phyloP scores from a whole-genome alignment of 2,329 filamentous ascomycete genomes.

The Pyricularia pennisetigena region DNA sequence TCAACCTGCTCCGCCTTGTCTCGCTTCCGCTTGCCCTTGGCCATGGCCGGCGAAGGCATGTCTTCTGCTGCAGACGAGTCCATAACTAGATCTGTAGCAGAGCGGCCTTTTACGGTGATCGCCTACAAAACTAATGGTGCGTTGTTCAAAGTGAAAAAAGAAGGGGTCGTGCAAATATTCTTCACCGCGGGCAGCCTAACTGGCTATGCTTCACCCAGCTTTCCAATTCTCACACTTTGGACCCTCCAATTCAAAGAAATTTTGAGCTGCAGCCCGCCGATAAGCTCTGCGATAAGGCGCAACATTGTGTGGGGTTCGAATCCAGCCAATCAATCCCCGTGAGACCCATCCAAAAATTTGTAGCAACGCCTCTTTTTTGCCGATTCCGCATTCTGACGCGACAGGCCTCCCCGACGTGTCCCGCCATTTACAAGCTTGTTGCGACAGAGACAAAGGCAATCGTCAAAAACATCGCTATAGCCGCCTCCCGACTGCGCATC shows the following conservation, averaged over 20 bases:
- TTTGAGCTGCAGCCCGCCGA: slow-evolving; percentile 6
- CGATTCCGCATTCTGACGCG: not conserved
- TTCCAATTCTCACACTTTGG: not conserved
- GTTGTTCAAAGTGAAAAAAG: not conserved
- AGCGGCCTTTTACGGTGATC: not conserved
- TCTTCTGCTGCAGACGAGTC: not conserved
- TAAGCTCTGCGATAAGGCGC: slow-evolving; percentile 7
- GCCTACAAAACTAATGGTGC: not conserved
- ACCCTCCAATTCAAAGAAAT: slow-evolving; percentile 5
- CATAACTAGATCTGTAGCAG: not conserved
- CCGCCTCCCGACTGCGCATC: not conserved
- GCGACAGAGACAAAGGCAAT: not conserved
- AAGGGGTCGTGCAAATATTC: not conserved
- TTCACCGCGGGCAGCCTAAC: not conserved
- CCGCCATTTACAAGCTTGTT: not conserved
- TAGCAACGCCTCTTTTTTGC: not conserved
- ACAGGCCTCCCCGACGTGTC: not conserved
- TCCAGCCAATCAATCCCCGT: not conserved
- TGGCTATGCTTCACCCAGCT: not conserved
- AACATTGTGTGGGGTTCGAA: not conserved
- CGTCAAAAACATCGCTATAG: not conserved
- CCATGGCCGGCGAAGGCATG: not conserved
- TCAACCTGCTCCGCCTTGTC: slow-evolving; percentile 17
- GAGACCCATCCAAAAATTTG: not conserved
- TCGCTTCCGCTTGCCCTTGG: slow-evolving; percentile 19